Evolutionary conservation across 2,329 filamentous ascomycete genomes (phyloP).

Genomic region (Microsporum ferrugineum): DNA sequence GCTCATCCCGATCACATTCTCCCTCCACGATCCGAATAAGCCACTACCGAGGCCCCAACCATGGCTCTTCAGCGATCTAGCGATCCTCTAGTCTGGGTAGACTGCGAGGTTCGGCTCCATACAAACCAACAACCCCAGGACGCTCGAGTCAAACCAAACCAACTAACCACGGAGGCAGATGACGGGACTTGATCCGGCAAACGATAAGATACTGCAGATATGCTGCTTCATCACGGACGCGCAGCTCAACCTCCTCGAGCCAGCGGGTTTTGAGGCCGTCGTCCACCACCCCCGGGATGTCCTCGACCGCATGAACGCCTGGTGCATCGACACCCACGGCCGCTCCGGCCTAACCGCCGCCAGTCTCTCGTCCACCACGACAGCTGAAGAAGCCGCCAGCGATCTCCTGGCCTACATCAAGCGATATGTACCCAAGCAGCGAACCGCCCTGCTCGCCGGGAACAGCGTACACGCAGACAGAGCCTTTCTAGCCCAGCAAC

Average conservation of each 20-base stretch:
- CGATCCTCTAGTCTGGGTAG: conserved; percentile 74
- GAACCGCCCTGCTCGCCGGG: conserved; percentile 66
- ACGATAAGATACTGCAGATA: conserved; percentile 79
- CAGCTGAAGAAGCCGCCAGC: conserved; percentile 58
- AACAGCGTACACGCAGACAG: conserved; percentile 89
- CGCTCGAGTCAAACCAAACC: background rate
- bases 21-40: background rate
- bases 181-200: conserved; percentile 71
- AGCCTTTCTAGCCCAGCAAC: conserved; percentile 62
- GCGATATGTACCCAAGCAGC: conserved; percentile 53
- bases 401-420: conserved; percentile 69
- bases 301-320: conserved; percentile 72
- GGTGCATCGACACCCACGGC: conserved; percentile 74
- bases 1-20: background rate
- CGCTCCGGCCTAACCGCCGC: conserved; percentile 68
- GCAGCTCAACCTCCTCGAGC: conserved; percentile 63
- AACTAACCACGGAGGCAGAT: conserved; percentile 48
- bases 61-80: conserved; percentile 41
- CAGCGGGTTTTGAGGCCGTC: conserved; percentile 64
- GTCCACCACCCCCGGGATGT: conserved; percentile 61
- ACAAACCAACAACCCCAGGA: background rate
- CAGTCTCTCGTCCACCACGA: conserved; percentile 61
- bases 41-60: background rate
- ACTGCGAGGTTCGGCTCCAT: conserved; percentile 50
- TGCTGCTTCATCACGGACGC: conserved; percentile 83